Percentiles rank a stretch among this genome's conserved stretches.
These are phyloP conservation scores for Lasiosphaeria hispida DNA, from an alignment of 495 filamentous ascomycete genomes.

Conservation along the genomic window DNA sequence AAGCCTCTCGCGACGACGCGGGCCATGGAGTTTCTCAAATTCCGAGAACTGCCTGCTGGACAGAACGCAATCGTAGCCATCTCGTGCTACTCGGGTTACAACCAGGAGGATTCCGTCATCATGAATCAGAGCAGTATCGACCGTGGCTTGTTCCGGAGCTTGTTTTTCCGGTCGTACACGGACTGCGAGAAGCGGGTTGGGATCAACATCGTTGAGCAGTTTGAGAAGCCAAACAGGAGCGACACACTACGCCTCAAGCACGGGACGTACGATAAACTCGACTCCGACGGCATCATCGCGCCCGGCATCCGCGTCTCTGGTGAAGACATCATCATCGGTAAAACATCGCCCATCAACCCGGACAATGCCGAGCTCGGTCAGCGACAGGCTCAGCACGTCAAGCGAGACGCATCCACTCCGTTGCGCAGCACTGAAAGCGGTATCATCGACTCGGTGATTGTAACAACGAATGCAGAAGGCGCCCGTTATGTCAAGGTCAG, in stretches of 20 bases:
- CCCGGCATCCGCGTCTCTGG: slow-evolving; percentile 92
- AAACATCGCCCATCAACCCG: slow-evolving; percentile 89
- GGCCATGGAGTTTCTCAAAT: slow-evolving; percentile 98
- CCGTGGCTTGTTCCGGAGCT: slow-evolving; percentile 90
- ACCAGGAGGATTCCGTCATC: slow-evolving; percentile 99
- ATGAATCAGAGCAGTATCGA: slow-evolving; percentile 99
- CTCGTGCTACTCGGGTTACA: slow-evolving; percentile 96
- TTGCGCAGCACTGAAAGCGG: slow-evolving; percentile 93
- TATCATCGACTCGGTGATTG: slow-evolving; percentile 88
- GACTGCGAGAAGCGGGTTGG: slow-evolving; percentile 94
- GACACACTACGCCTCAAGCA: slow-evolving; percentile 90
- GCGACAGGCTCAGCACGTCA: slow-evolving; percentile 81
- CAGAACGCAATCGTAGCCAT: slow-evolving; percentile 99
- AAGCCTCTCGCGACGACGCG: slow-evolving; percentile 94
- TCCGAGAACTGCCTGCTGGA: slow-evolving; percentile 92
- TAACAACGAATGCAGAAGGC: slow-evolving; percentile 89
- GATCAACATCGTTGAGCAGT: slow-evolving; percentile 81
- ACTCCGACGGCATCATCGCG: slow-evolving; percentile 89
- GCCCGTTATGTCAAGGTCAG: slow-evolving; percentile 94
- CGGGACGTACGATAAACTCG: slow-evolving; percentile 96
- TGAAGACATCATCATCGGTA: slow-evolving; percentile 99
- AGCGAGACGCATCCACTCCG: slow-evolving; percentile 92
- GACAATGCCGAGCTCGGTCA: slow-evolving; percentile 94
- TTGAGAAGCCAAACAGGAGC: slow-evolving; percentile 87
- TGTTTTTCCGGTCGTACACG: slow-evolving; percentile 96